Base-by-base conservation (phyloP, 257 asterid species). In the Echites panduratus region DNA sequence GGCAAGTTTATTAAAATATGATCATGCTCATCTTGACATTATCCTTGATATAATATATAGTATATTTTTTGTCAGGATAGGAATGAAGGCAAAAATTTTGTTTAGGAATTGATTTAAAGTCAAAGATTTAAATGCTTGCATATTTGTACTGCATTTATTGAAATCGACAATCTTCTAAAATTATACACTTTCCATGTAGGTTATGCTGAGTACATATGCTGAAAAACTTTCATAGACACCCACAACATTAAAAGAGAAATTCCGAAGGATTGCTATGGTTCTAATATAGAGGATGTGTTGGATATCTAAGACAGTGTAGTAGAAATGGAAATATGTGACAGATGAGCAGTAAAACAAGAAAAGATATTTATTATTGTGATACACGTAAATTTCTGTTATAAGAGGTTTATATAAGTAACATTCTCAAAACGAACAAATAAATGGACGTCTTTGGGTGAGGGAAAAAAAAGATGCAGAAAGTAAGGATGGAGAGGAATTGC, bases 1-100 rank as follows among this genome's bases (percentile, higher is more conserved):
- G 99, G 99, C 87, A 89, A 79, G 95, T 84, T 57, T 64, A 57
- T 63, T 44, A 64, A 8, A 32, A 66, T 70, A 66, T 65, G 43
- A 66, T 56, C 27, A 49, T 40, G 61, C 49, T 24, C 56, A 20
- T 73, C 53, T 72, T 61, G 9, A 63, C 49, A 38, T 54, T 24
- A 26, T 45, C 68, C 70, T 68, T 69, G 49, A 48, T 27, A 57
- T 20, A 5, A 52, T 68, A 12, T 32, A n/a, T n/a, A n/a, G n/a
- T n/a, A n/a, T 22, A 26, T 24, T 59, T 27, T 27, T 20, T 59
- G 43, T 59, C 16, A 27, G 9, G 66, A 5, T 59, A 13, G 66
- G n/a, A 59, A 24, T 29, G 43, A 16, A 0, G n/a, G 10, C 1
- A 14, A 1, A 59, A 17, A 32, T 27, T 61, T 29, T 29, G 22